Percentiles rank a stretch among this genome's conserved stretches.
These are phyloP conservation scores for Saccharomycopsis sp. DNA, from an alignment of 805 yeast genomes.

Conservation along the genomic window DNA sequence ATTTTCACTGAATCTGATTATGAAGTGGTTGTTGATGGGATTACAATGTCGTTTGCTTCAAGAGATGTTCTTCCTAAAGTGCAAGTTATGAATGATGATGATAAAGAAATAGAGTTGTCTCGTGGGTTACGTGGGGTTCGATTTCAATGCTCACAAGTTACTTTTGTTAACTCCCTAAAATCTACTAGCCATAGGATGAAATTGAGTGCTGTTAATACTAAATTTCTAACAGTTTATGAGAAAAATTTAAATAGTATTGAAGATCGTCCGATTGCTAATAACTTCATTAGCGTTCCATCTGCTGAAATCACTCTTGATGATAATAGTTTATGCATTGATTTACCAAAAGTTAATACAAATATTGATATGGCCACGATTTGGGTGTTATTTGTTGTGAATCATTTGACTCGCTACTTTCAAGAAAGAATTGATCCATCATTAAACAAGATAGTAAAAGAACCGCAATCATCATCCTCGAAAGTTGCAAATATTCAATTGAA, in stretches of 20 bases:
- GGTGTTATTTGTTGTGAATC: slow-evolving; percentile 8
- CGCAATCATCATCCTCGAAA: neutral
- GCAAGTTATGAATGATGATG: neutral
- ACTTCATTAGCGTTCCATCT: slow-evolving; percentile 1
- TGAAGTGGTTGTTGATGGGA: slow-evolving; percentile 9
- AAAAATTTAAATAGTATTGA: neutral
- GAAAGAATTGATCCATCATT: neutral
- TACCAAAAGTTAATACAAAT: slow-evolving; percentile 5
- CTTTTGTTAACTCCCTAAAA: no score
- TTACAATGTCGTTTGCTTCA: slow-evolving; percentile 13
- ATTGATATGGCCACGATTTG: slow-evolving; percentile 13
- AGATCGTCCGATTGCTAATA: neutral
- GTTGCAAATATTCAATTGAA: neutral
- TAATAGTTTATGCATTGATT: neutral
- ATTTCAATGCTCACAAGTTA: no score
- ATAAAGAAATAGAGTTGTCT: slow-evolving; percentile 2
- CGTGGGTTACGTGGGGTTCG: slow-evolving; percentile 15
- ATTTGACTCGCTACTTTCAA: neutral
- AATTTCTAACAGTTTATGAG: slow-evolving; percentile 14
- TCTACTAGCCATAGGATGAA: no score
- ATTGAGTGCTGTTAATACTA: no score
- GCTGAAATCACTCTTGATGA: neutral
- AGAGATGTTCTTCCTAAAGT: slow-evolving; percentile 9
- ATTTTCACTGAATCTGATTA: no score
- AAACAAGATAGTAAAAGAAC: neutral